Percentiles rank a stretch among this genome's conserved stretches.
phyloP scores from a whole-genome alignment of 1,284 basidiomycete genomes.

The Vanrija pseudolonga region DNA sequence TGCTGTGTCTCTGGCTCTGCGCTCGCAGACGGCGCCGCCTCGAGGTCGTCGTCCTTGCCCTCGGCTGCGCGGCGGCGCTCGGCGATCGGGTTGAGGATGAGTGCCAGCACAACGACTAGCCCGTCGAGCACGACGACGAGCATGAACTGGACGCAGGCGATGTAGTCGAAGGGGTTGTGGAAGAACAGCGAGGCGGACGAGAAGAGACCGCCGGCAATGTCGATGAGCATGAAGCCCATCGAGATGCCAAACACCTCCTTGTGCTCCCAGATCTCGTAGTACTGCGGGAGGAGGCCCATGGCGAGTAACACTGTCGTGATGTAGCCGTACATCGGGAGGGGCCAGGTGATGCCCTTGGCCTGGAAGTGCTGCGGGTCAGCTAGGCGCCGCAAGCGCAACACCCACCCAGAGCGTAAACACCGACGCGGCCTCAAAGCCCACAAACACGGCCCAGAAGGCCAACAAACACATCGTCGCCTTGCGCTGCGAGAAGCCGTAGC shows the following conservation, averaged over 20 bases:
- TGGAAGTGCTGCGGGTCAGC: slow-evolving; percentile 28
- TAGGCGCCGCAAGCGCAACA: slow-evolving; percentile 10
- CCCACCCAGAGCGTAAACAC: slow-evolving; percentile 58
- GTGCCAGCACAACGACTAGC: slow-evolving; percentile 58
- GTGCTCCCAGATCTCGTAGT: slow-evolving; percentile 64
- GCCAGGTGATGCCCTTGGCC: slow-evolving; percentile 53
- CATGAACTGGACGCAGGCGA: slow-evolving; percentile 58
- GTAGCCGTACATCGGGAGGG: slow-evolving; percentile 63
- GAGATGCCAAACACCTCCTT: slow-evolving; percentile 71
- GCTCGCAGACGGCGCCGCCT: no score
- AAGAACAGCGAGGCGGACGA: slow-evolving; percentile 65
- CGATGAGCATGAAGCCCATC: slow-evolving; percentile 65
- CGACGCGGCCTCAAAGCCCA: slow-evolving; percentile 60
- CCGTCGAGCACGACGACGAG: slow-evolving; percentile 58
- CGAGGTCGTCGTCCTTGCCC: background rate
- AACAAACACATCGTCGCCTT: slow-evolving; percentile 50
- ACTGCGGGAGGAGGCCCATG: slow-evolving; percentile 60
- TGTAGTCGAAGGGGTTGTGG: slow-evolving; percentile 62
- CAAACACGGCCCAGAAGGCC: slow-evolving; percentile 53
- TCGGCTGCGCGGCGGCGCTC: slow-evolving; percentile 27
- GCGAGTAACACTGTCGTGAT: slow-evolving; percentile 61
- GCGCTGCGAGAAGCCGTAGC: slow-evolving; percentile 36
- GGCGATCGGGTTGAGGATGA: slow-evolving; percentile 60
- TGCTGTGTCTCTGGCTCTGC: no score
- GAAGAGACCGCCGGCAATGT: slow-evolving; percentile 69